Conservation (phyloP, 129 eudicot species). For the Artemisia argyi region DNA sequence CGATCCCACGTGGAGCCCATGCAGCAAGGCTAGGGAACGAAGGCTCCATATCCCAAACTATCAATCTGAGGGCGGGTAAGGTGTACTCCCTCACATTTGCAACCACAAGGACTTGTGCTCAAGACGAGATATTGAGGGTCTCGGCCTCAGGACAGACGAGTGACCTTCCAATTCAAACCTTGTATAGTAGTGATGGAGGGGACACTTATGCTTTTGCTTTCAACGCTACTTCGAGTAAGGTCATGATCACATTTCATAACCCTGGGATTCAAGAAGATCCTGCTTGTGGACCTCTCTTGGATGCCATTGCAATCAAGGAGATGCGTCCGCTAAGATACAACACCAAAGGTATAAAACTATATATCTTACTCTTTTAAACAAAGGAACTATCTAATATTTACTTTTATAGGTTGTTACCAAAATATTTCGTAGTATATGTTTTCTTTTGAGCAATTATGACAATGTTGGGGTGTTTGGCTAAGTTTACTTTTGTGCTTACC, state of each 20-base stretch:
- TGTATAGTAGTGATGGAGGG: conserved; percentile 64
- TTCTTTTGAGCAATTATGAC: neutral
- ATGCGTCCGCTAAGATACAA: conserved; percentile 33
- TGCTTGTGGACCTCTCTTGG: conserved; percentile 64
- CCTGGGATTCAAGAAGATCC: conserved; percentile 68
- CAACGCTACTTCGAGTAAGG: conserved; percentile 34
- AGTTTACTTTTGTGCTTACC: too few relatives aligned
- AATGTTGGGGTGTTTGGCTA: neutral
- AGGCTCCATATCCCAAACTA: conserved; percentile 48
- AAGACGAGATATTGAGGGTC: conserved; percentile 49
- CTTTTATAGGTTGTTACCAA: neutral
- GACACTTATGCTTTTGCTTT: conserved; percentile 71
- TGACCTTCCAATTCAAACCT: conserved; percentile 57
- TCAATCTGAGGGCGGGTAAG: conserved; percentile 29
- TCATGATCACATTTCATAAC: conserved; percentile 51
- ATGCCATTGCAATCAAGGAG: conserved; percentile 64
- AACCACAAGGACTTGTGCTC: conserved; percentile 72
- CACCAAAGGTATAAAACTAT: conserved; percentile 36
- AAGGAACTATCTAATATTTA: neutral
- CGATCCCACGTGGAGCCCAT: conserved; percentile 54
- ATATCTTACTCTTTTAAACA: neutral
- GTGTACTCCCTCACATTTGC: conserved; percentile 52
- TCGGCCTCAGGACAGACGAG: conserved; percentile 33
- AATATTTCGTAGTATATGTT: too few relatives aligned
- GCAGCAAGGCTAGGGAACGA: conserved; percentile 65